phyloP scores from a whole-genome alignment of 169 alveolate species.

The Plasmodium vivax region DNA sequence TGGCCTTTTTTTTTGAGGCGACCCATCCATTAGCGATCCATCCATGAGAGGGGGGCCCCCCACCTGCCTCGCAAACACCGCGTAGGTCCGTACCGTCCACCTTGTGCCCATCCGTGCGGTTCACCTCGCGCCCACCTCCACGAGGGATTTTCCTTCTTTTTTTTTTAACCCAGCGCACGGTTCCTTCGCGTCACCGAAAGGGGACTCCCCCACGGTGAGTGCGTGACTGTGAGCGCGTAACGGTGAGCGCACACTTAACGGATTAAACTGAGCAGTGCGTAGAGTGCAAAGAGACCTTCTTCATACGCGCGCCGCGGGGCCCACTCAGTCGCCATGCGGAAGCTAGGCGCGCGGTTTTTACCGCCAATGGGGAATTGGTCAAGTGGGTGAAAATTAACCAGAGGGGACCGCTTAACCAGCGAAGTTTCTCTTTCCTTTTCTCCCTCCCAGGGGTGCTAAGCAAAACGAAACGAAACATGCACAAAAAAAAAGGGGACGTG shows the following conservation, averaged over 20 bases:
- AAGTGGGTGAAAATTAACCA: background rate
- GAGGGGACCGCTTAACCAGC: background rate
- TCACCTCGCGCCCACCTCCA: background rate
- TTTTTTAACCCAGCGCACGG: background rate
- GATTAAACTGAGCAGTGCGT: background rate
- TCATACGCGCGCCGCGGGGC: background rate
- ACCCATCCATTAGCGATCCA: too few relatives aligned
- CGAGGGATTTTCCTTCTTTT: background rate
- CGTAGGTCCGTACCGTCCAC: background rate
- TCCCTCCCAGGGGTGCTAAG: background rate
- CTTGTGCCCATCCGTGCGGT: background rate
- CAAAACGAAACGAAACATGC: background rate
- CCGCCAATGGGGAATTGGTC: background rate
- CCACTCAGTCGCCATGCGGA: background rate
- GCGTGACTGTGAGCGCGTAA: background rate
- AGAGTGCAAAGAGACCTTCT: background rate
- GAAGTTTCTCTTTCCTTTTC: background rate
- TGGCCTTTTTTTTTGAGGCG: too few relatives aligned
- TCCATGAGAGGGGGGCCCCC: background rate
- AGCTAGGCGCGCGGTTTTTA: background rate
- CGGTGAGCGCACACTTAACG: background rate
- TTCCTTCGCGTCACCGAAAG: background rate
- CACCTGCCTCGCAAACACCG: background rate
- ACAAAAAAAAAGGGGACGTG: background rate
- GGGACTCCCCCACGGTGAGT: background rate